Evolutionary conservation across 1,284 basidiomycete species (phyloP).

Genomic region (Ganoderma resinaceum): DNA sequence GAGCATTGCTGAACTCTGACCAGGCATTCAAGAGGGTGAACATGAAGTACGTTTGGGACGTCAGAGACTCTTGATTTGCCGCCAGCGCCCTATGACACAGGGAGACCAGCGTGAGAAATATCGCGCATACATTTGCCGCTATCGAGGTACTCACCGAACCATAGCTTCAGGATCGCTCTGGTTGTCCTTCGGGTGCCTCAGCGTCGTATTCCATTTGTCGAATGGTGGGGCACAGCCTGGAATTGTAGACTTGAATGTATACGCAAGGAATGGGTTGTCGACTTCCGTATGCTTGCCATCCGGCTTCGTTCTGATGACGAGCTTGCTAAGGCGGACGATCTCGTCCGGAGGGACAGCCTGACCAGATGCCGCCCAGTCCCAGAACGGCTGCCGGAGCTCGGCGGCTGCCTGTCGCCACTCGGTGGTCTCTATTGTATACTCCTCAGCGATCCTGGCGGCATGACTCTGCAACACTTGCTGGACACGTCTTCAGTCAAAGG

Average conservation of each 20-base stretch:
- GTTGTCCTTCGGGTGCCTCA: constrained; percentile 7
- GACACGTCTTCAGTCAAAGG: background rate
- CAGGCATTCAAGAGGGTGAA: constrained; percentile 6
- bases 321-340: background rate
- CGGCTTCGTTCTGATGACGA: constrained; percentile 3
- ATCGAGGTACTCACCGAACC: background rate
- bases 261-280: constrained; percentile 13
- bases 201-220: constrained; percentile 8
- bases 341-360: constrained; percentile 4
- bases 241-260: constrained; percentile 9
- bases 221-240: constrained; percentile 8
- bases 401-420: constrained; percentile 5
- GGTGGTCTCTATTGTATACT: constrained; percentile 3
- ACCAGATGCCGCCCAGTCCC: constrained; percentile 18
- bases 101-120: background rate
- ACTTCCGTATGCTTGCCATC: background rate
- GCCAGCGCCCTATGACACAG: constrained; percentile 4
- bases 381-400: constrained; percentile 17
- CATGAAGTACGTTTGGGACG: constrained; percentile 8
- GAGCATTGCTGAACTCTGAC: constrained; percentile 7
- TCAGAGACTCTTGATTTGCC: background rate
- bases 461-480: constrained; percentile 18
- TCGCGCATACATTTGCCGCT: background rate
- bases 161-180: background rate
- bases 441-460: constrained; percentile 12